These are phyloP conservation scores for Xylariaceae sp. DNA, from an alignment of 2,329 filamentous ascomycete species.

Conservation along the genomic window DNA sequence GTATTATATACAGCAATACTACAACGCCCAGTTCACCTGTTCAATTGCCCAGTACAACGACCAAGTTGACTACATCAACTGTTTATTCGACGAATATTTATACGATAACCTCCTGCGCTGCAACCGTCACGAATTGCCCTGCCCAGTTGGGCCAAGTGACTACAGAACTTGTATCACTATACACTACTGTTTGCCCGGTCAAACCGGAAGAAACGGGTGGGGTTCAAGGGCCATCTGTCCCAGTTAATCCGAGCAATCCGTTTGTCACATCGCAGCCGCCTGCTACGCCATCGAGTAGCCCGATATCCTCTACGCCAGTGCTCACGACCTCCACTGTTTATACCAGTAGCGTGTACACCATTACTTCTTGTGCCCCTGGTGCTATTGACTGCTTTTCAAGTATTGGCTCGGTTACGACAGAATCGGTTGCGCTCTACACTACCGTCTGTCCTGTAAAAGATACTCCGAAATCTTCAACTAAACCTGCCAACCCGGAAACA, in stretches of 20 bases:
- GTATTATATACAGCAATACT: conserved; percentile 18
- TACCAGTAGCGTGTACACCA: conserved; percentile 28
- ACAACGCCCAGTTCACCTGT: too few relatives aligned
- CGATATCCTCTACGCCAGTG: conserved; percentile 9
- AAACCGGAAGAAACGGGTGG: conserved; percentile 14
- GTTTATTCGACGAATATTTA: conserved; percentile 32
- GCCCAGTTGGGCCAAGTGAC: conserved; percentile 28
- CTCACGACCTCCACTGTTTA: conserved; percentile 30
- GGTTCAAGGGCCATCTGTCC: conserved; percentile 13
- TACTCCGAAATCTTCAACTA: not conserved
- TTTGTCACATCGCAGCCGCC: conserved; percentile 17
- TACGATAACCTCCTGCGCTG: conserved; percentile 29
- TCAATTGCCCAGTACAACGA: conserved; percentile 8
- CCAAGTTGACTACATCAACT: conserved; percentile 26
- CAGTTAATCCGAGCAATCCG: conserved; percentile 12
- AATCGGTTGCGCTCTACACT: conserved; percentile 28
- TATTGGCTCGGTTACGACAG: conserved; percentile 27
- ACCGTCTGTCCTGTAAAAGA: conserved; percentile 29
- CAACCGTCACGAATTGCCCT: conserved; percentile 28
- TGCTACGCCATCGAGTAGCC: conserved; percentile 7
- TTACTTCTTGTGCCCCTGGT: conserved; percentile 24
- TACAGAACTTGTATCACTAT: conserved; percentile 31
- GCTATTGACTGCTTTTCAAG: conserved; percentile 24
- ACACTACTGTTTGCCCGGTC: conserved; percentile 32
- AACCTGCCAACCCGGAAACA: not conserved